These are phyloP conservation scores for Fusarium irregulare DNA, from an alignment of 2,329 filamentous ascomycete genomes.

Conservation along the genomic window DNA sequence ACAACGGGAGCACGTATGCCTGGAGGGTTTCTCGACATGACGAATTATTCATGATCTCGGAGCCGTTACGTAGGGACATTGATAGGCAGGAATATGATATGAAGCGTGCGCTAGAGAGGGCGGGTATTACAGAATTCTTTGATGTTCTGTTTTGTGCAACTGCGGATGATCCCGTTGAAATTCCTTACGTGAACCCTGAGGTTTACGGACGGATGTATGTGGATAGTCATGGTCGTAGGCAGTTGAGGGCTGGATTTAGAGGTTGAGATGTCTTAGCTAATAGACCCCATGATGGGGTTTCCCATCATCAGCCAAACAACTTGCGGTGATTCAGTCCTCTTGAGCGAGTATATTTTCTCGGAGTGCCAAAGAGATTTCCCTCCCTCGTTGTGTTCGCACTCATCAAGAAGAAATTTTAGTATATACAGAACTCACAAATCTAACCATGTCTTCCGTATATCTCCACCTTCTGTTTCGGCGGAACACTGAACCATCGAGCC, in stretches of 20 bases:
- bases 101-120: not conserved
- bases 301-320: not conserved
- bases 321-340: not conserved
- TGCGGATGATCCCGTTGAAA: not conserved
- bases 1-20: not conserved
- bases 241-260: not conserved
- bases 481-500: not conserved
- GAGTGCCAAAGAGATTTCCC: not conserved
- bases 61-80: not conserved
- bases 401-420: not conserved
- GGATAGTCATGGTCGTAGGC: not conserved
- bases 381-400: not conserved
- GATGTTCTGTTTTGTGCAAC: not conserved
- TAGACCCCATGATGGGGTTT: not conserved
- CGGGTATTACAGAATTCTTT: not conserved
- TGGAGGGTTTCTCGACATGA: not conserved
- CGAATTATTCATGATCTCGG: not conserved
- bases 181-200: not conserved
- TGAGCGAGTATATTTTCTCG: not conserved
- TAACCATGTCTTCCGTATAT: not conserved
- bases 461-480: not conserved
- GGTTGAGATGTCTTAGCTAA: not conserved
- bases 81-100: not conserved
- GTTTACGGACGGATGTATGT: not conserved
- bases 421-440: not conserved